Base-by-base conservation (phyloP, 2,329 filamentous ascomycete species). In the Ceratocystis huliohia region DNA sequence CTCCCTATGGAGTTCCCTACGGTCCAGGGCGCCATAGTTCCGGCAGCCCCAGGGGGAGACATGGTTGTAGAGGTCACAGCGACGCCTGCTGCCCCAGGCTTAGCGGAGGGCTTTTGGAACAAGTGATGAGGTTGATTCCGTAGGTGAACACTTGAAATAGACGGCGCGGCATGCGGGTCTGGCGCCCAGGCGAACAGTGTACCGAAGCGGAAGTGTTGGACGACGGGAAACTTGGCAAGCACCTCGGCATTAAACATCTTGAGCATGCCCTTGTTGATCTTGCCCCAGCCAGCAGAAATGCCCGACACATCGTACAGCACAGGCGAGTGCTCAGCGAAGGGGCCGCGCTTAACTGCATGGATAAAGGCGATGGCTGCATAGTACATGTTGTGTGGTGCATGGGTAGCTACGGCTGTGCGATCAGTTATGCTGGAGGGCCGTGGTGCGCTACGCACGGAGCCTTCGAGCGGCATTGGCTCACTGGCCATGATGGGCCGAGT, bases 201-300 rank as follows among this genome's bases (percentile, higher is more conserved):
- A 30, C 89, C 89, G 70, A 94, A 93, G 2, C 82, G 84, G 70
- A 94, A 97, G 76, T 99, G 94, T 76, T 99, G 94, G n/a, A 99
- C 91, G 2, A 99, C 94, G 2, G 94, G 94, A 73, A 96, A 96
- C 75, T 99, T 99, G 48, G 89, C 90, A 15, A 99, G 80, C 2
- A 99, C 94, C 78, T 99, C 94, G 20, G 90, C 94, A 70, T 95
- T 91, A 78, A 93, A 99, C 94, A 99, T 99, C 77, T 97, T 99
- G 72, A 99, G 85, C 94, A 99, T 97, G 64, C 94, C 94, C 79
- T 92, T 92, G 76, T 99, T 69, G 73, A 99, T 96, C 79, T 99
- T 99, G 45, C 89, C 94, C 94, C 94, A 99, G n/a, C 94, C 89
- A 66, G 88, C 87, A 70, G 84, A 85, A 69, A 99, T 88, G 10